These are phyloP conservation scores for Paramarasmius palmivorus DNA, from an alignment of 1,284 basidiomycete genomes.

Conservation along the genomic window DNA sequence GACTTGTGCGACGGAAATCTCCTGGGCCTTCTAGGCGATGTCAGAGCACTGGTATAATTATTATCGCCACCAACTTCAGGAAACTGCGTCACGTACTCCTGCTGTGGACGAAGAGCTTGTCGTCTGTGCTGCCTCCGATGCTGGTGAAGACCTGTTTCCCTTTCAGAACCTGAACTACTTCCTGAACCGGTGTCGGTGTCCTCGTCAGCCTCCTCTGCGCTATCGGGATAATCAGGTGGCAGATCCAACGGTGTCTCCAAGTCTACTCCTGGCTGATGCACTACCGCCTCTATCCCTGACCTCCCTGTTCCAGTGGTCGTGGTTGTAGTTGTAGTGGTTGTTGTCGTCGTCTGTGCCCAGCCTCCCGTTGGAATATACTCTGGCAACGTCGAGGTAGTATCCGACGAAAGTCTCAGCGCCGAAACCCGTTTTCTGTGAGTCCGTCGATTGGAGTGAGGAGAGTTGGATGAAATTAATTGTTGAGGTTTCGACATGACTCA, in stretches of 20 bases:
- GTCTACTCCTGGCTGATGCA: conserved; percentile 9
- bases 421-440: conserved; percentile 60
- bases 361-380: conserved; percentile 50
- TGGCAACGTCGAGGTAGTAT: conserved; percentile 67
- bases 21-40: conserved; percentile 6
- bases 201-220: conserved; percentile 73
- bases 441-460: conserved; percentile 24
- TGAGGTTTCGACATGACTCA: neutral
- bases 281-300: neutral
- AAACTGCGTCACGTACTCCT: conserved; percentile 22
- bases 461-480: neutral
- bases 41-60: conserved; percentile 19
- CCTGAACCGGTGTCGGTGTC: conserved; percentile 51
- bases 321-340: conserved; percentile 3
- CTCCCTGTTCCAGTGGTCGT: neutral
- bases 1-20: neutral
- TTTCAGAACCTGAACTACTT: conserved; percentile 12
- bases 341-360: conserved; percentile 14
- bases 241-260: conserved; percentile 41
- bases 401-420: conserved; percentile 60
- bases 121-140: conserved; percentile 1
- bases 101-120: conserved; percentile 19
- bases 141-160: no score
- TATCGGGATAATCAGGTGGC: conserved; percentile 75
- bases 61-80: conserved; percentile 15